Percentiles rank a stretch among this genome's conserved stretches.
These are phyloP conservation scores for Acarospora socialis DNA, from an alignment of 2,329 filamentous ascomycete genomes.

Conservation along the genomic window DNA sequence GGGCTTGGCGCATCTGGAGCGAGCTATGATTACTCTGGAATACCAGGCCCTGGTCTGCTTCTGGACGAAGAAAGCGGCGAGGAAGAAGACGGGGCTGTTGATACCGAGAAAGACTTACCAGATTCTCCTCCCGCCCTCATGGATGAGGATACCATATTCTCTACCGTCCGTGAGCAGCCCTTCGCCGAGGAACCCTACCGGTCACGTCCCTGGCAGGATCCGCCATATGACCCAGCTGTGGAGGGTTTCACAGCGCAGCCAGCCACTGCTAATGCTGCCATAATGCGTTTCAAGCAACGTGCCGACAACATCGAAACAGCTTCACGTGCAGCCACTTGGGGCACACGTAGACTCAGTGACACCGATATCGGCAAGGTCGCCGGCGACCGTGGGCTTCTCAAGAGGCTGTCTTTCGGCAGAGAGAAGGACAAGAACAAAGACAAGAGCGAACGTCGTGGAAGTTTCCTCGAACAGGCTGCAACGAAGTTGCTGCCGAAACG, in stretches of 20 bases:
- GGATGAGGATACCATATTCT: conserved; percentile 1
- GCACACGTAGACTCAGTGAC: conserved; percentile 36
- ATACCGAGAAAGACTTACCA: conserved; percentile 17
- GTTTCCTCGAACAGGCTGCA: conserved; percentile 28
- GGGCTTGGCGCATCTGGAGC: too few species aligned
- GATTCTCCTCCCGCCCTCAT: conserved; percentile 11
- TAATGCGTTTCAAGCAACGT: conserved; percentile 35
- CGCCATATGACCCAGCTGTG: conserved; percentile 20
- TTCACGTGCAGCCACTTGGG: conserved; percentile 41
- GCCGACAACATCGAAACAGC: conserved; percentile 38
- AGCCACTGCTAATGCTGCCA: conserved; percentile 40
- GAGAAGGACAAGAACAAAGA: conserved; percentile 22
- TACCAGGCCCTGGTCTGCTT: conserved; percentile 39
- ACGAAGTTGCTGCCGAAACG: conserved; percentile 20
- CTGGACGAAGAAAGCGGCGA: conserved; percentile 28
- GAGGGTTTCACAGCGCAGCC: conserved; percentile 29
- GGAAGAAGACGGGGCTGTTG: conserved; percentile 21
- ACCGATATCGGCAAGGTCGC: conserved; percentile 36
- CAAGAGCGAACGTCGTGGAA: conserved; percentile 31
- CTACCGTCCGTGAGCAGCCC: background rate
- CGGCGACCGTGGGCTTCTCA: conserved; percentile 29
- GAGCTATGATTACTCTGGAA: conserved; percentile 24
- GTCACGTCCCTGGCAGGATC: conserved; percentile 36
- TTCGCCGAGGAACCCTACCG: too few species aligned
- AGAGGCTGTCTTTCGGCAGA: conserved; percentile 25